These are phyloP conservation scores for Solanum appendiculatum DNA, from an alignment of 257 asterid species.

Conservation along the genomic window DNA sequence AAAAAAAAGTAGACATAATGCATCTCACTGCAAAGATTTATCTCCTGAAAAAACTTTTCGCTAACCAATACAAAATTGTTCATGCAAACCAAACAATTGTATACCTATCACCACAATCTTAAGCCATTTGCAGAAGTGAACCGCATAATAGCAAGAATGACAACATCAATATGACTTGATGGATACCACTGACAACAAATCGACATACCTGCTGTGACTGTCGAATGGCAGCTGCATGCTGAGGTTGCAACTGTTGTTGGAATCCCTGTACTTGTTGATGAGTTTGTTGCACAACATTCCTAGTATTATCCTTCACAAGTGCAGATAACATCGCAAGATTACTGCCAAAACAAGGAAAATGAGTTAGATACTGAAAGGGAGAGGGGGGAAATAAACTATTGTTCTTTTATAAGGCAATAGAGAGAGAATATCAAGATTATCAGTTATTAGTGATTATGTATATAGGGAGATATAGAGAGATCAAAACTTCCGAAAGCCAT, in stretches of 20 bases:
- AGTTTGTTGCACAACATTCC: constrained; percentile 46
- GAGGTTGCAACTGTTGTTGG: constrained; percentile 62
- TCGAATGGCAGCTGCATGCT: constrained; percentile 54
- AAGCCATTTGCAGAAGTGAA: background rate
- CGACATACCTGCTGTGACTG: constrained; percentile 48
- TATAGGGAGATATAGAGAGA: background rate
- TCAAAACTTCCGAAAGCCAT: background rate
- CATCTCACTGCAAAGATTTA: background rate
- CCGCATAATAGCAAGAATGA: background rate
- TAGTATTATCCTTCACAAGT: constrained; percentile 73
- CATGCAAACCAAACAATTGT: background rate
- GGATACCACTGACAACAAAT: constrained; percentile 2
- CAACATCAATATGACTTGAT: background rate
- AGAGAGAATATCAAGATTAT: background rate
- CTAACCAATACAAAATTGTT: background rate
- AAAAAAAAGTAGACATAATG: background rate
- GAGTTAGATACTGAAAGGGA: constrained; percentile 1
- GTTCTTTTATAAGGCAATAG: background rate
- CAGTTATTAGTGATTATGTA: background rate
- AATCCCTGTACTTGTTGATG: constrained; percentile 57
- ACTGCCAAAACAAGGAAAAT: constrained; percentile 33
- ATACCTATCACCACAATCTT: background rate
- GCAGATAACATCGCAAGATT: constrained; percentile 59
- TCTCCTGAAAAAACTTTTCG: background rate
- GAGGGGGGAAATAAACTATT: background rate